Conservation (phyloP, 257 asterid species). For the Orobanche coerulescens region DNA sequence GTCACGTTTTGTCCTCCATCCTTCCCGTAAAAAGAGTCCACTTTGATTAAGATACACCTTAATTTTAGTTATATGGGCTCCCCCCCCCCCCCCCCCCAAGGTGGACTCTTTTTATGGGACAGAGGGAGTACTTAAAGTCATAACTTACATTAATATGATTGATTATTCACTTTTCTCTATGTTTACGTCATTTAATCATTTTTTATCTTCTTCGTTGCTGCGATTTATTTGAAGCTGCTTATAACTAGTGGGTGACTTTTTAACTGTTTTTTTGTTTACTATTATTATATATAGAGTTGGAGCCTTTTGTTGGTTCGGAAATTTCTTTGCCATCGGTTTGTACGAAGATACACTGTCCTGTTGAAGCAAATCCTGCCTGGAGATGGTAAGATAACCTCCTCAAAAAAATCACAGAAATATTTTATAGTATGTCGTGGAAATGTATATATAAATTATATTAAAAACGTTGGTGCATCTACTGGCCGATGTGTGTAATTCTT, state of each 20-base stretch:
- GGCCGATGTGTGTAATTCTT: too few species aligned
- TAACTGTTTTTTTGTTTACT: neutral
- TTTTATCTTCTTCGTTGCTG: neutral
- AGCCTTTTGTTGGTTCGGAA: slow-evolving; percentile 24
- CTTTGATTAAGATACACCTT: too few species aligned
- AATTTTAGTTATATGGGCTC: too few species aligned
- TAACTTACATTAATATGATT: neutral
- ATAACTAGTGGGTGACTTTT: slow-evolving; percentile 1
- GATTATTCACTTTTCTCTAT: neutral
- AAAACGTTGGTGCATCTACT: too few species aligned
- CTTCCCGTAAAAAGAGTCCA: too few species aligned
- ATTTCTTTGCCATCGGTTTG: slow-evolving; percentile 39
- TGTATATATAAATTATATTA: neutral
- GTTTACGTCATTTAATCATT: neutral
- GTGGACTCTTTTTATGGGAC: too few species aligned
- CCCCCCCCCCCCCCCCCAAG: too few species aligned
- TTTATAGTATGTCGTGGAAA: neutral
- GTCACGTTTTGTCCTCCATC: too few species aligned
- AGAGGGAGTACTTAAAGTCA: too few species aligned
- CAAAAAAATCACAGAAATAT: neutral
- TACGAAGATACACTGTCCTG: slow-evolving; percentile 55
- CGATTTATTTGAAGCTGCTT: neutral
- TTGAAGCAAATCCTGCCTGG: slow-evolving; percentile 77
- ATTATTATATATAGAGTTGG: slow-evolving; percentile 31
- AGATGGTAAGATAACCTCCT: slow-evolving; percentile 54